Evolutionary conservation across 495 filamentous ascomycete species (phyloP), one percentile per base, ranked within the genome.

Genomic region (Aspergillus egyptiacus): DNA sequence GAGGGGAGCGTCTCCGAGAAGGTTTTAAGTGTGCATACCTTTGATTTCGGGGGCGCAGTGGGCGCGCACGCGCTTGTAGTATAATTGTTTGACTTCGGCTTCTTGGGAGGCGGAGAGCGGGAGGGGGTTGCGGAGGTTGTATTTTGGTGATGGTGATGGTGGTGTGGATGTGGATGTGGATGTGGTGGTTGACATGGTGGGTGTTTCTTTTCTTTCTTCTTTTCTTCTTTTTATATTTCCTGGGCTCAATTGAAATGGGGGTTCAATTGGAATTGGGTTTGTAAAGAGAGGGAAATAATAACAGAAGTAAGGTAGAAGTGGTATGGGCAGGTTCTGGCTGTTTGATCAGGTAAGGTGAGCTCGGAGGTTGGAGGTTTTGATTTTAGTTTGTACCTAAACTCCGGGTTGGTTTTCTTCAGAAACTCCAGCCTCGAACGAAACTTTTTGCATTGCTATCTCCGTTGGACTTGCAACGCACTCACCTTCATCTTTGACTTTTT

Each of bases 71-170:
- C 87, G 78, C 59, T 86, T 87, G 70, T 96, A 85, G 65, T 89
- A 98, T 22, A 96, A 66, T 54, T 94, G 84, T 41, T 88, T 80
- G 36, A 98, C 90, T 72, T 95, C 87, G 30, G 83, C 75, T 71
- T 98, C 93, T 64, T 98, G 93, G 7, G 84, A 74, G 5, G 94
- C 83, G 37, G 91, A 95, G 39, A 98, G 79, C n/a, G 94, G 93
- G 37, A 95, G 71, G 2, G 93, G 93, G 62, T 94, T 96, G 55
- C 81, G 79, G 53, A 75, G 62, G 54, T 72, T 73, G 51, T 70
- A 67, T 56, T 67, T 63, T 43, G 50, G 43, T 18, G n/a, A n/a
- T n/a, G n/a, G n/a, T n/a, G n/a, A n/a, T n/a, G n/a, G n/a, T n/a
- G n/a, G n/a, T n/a, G n/a, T n/a, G n/a, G n/a, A n/a, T n/a, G n/a